Base-by-base conservation (phyloP, 306 rosid genomes). In the Bauhinia variegata region DNA sequence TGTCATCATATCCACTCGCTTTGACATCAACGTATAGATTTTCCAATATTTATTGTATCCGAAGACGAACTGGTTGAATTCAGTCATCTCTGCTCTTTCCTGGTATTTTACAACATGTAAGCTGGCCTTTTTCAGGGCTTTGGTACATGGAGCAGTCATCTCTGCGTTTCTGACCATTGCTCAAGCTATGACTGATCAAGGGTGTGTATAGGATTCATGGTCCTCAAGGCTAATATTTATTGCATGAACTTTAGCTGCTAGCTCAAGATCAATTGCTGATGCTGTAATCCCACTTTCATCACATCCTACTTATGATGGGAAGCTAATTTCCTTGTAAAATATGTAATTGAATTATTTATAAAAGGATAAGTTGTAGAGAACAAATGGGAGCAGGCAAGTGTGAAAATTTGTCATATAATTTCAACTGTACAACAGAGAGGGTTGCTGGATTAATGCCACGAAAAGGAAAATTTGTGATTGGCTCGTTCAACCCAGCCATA, bases 171-270 rank as follows among this genome's bases (percentile, higher is more conserved):
- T 92, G 75, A 89, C 91, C 34, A 77, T 92, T 71, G 98, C 96
- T 54, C 98, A 92, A 82, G 98, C 98, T 59, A 92, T 92, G 98
- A 89, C 88, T 8, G 98, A 87, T 71, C 98, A 92, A 82, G 98
- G 98, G 43, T 92, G 95, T 81, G 91, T 87, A 80, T 92, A 84
- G 85, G 75, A 69, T 59, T 54, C 31, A 66, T 56, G 79, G 37
- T 67, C 70, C 76, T 65, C 65, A 8, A 52, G 64, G 66, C 54
- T 74, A n/a, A n/a, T n/a, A n/a, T n/a, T n/a, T n/a, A n/a, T n/a
- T n/a, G n/a, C n/a, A n/a, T n/a, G n/a, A n/a, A n/a, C n/a, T n/a
- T n/a, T n/a, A 33, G 69, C 50, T 38, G 67, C 57, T 19, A 75
- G 75, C 62, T 51, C 64, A 48, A 52, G 68, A 58, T 69, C 73